Evolutionary conservation across 345 rosid genomes (phyloP).

Genomic region (Microthlaspi erraticum): DNA sequence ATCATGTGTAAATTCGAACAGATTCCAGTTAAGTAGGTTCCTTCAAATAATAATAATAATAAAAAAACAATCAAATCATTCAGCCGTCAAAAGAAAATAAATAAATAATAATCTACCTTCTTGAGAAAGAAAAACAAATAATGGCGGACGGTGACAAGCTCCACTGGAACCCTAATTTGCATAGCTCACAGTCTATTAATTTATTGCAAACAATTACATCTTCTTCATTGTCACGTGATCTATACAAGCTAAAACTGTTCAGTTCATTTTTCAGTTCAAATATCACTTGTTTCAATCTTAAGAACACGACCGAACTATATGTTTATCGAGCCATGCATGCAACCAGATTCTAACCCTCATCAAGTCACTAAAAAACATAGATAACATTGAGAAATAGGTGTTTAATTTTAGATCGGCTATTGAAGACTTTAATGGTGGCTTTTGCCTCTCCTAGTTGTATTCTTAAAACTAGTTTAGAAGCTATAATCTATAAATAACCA

Average conservation of each 20-base stretch:
- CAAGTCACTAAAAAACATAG: background rate
- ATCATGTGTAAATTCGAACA: background rate
- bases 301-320: slow-evolving; percentile 17
- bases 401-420: background rate
- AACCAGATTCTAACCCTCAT: background rate
- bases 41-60: background rate
- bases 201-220: slow-evolving; percentile 23
- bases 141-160: slow-evolving; percentile 18
- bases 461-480: background rate
- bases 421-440: background rate
- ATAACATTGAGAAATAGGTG: background rate
- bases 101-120: background rate
- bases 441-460: background rate
- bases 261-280: slow-evolving; percentile 5
- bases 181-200: slow-evolving; percentile 37
- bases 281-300: slow-evolving; percentile 14
- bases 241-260: slow-evolving; percentile 2
- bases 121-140: background rate
- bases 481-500: background rate
- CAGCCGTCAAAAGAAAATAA: background rate
- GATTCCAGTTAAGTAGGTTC: background rate
- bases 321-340: slow-evolving; percentile 15
- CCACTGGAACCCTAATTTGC: slow-evolving; percentile 32
- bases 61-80: background rate
- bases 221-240: slow-evolving; percentile 32